Percentiles rank a stretch among this genome's conserved stretches.
phyloP scores from a whole-genome alignment of 179 eudicot species.

The Beta corolliflora region DNA sequence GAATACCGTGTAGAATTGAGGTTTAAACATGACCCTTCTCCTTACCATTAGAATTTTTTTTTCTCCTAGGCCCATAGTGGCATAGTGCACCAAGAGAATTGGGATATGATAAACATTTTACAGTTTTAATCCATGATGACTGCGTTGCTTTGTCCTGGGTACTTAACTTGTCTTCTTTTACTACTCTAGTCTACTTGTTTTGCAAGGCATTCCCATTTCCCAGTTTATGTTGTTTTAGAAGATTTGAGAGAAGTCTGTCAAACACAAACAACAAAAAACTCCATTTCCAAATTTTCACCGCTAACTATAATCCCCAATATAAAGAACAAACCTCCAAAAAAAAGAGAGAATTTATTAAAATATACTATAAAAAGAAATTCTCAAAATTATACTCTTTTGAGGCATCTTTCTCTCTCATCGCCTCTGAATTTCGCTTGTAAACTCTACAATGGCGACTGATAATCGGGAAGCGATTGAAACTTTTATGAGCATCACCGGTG shows the following conservation, averaged over 20 bases:
- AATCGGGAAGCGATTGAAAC: slow-evolving; percentile 64
- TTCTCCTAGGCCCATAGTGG: too few species aligned
- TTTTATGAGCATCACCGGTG: slow-evolving; percentile 71
- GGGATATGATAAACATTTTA: too few species aligned
- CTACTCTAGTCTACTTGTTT: slow-evolving; percentile 15
- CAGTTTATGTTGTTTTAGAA: background rate
- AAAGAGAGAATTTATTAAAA: background rate
- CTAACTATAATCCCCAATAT: background rate
- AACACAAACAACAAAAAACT: background rate
- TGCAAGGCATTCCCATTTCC: slow-evolving; percentile 13
- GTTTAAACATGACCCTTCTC: too few species aligned
- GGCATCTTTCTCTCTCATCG: background rate
- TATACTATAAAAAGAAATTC: background rate
- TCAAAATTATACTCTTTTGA: background rate
- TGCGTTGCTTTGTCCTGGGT: background rate
- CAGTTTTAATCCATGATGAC: background rate
- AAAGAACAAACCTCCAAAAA: too few species aligned
- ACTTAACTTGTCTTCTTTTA: slow-evolving; percentile 18
- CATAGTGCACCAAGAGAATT: too few species aligned
- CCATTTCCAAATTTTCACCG: slow-evolving; percentile 18
- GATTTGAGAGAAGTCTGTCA: background rate
- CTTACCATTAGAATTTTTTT: too few species aligned
- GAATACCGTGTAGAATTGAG: too few species aligned
- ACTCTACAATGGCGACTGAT: slow-evolving; percentile 49
- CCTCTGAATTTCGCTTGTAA: background rate